Base-by-base conservation (phyloP, 768 basidiomycete genomes). In the Clitopilus passeckerianus region DNA sequence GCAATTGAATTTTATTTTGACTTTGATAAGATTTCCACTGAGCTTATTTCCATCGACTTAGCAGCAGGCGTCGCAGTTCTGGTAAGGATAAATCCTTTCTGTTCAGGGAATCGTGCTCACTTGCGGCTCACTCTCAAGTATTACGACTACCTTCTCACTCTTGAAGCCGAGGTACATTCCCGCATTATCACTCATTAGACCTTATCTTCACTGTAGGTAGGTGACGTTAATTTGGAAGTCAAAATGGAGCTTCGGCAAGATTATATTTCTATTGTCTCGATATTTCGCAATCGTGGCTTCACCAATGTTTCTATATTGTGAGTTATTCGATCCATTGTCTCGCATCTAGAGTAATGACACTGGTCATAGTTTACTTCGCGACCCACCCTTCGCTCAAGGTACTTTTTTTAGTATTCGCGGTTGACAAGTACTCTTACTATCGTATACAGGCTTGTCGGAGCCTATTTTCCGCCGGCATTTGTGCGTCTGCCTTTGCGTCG, bases 161-260 rank as follows among this genome's bases (percentile, higher is more conserved):
- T 53, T 24, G 23, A 16, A 23, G 22, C 16, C 16, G 53, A 53
- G 53, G 53, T 53, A 53, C 22, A 16, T 18, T 22, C 22, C 22
- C 23, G 6, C 15, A 15, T 22, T 33, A 30, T 22, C 22, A 33
- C 15, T 1, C 16, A 0, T 53, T 53, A 7, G 6, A 15, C 23
- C 15, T 18, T 53, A 6, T 10, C 23, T 2, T 53, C 5, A 24
- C 15, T 6, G 6, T 53, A 6, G 7, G 2, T 12, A 61, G 61
- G 44, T 61, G 12, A 57, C 58, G 24, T 35, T 59, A 27, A 53
- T 61, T 44, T 61, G 61, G 61, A 59, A 41, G 20, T 46, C 61
- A 15, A 43, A 53, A 14, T 59, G 57, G 61, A 61, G 43, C 33
- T 24, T 61, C 14, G 61, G 43, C 24, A 61, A 61, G 16, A 46